Conservation (phyloP, 1,139 yeast genomes). For the Yamadazyma diddensiae region DNA sequence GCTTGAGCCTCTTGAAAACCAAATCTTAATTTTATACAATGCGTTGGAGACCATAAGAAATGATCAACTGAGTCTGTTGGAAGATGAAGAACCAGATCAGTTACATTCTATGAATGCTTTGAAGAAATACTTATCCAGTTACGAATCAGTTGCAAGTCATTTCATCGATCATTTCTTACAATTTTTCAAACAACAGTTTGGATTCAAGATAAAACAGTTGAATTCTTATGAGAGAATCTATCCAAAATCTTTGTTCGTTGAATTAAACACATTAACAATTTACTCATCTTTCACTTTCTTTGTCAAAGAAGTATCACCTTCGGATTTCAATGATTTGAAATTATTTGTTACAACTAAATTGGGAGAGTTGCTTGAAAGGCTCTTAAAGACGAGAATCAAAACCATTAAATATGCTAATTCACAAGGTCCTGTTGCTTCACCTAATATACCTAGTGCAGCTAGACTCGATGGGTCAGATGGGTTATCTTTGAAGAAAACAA, state of each 20-base stretch:
- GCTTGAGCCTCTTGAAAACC: slow-evolving; percentile 51
- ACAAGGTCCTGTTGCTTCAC: neutral
- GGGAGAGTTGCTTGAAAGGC: slow-evolving; percentile 27
- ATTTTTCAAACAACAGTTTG: slow-evolving; percentile 46
- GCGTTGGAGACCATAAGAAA: slow-evolving; percentile 64
- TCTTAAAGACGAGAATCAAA: slow-evolving; percentile 23
- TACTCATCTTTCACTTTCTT: slow-evolving; percentile 66
- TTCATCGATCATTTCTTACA: slow-evolving; percentile 50
- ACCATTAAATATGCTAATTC: slow-evolving; percentile 17
- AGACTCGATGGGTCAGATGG: slow-evolving; percentile 12
- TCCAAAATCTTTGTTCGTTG: slow-evolving; percentile 24
- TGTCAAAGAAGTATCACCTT: slow-evolving; percentile 53
- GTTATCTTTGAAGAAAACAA: slow-evolving; percentile 28
- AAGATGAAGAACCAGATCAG: slow-evolving; percentile 32
- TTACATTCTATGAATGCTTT: slow-evolving; percentile 73
- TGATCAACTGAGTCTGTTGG: slow-evolving; percentile 28
- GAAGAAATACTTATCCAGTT: slow-evolving; percentile 60
- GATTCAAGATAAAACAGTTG: slow-evolving; percentile 30
- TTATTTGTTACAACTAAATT: slow-evolving; percentile 24
- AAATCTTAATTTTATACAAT: slow-evolving; percentile 56
- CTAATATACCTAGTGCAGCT: slow-evolving; percentile 4
- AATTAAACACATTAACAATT: slow-evolving; percentile 44
- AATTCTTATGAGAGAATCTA: slow-evolving; percentile 22
- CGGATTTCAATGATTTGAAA: slow-evolving; percentile 28
- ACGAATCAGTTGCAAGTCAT: slow-evolving; percentile 53